These are phyloP conservation scores for Rutstroemia sp. DNA, from an alignment of 2,329 filamentous ascomycete genomes.

Conservation along the genomic window DNA sequence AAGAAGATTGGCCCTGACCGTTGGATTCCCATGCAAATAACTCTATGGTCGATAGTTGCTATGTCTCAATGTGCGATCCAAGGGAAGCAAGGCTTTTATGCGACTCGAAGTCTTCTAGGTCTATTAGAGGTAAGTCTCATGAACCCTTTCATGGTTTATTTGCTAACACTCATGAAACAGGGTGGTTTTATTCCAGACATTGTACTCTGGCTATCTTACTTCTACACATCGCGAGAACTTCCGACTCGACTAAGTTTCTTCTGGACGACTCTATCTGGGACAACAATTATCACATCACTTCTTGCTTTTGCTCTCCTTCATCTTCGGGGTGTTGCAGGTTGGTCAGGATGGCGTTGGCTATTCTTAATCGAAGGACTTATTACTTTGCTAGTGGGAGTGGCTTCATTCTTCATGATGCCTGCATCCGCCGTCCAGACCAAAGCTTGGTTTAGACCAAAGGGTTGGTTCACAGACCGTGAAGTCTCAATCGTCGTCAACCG, in stretches of 20 bases:
- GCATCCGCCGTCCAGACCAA: conserved; percentile 54
- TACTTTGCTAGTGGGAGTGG: conserved; percentile 45
- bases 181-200: conserved; percentile 58
- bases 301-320: conserved; percentile 50
- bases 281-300: conserved; percentile 37
- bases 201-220: conserved; percentile 65
- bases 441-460: conserved; percentile 45
- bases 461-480: conserved; percentile 56
- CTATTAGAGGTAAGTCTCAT: conserved; percentile 25
- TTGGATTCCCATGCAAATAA: conserved; percentile 46
- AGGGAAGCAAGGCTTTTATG: conserved; percentile 37
- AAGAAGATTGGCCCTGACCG: conserved; percentile 43
- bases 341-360: conserved; percentile 48
- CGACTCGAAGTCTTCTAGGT: conserved; percentile 33
- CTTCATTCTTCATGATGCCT: conserved; percentile 50
- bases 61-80: conserved; percentile 38
- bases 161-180: conserved; percentile 20
- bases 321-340: conserved; percentile 41
- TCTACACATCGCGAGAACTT: conserved; percentile 65
- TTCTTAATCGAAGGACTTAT: conserved; percentile 50
- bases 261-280: conserved; percentile 56
- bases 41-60: conserved; percentile 42
- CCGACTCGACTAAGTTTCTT: conserved; percentile 61
- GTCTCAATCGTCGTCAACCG: conserved; percentile 61
- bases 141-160: background rate